Evolutionary conservation across 2,329 filamentous ascomycete species (phyloP), one percentile per base, ranked within the genome.

Genomic region (Alternaria ethzedia): DNA sequence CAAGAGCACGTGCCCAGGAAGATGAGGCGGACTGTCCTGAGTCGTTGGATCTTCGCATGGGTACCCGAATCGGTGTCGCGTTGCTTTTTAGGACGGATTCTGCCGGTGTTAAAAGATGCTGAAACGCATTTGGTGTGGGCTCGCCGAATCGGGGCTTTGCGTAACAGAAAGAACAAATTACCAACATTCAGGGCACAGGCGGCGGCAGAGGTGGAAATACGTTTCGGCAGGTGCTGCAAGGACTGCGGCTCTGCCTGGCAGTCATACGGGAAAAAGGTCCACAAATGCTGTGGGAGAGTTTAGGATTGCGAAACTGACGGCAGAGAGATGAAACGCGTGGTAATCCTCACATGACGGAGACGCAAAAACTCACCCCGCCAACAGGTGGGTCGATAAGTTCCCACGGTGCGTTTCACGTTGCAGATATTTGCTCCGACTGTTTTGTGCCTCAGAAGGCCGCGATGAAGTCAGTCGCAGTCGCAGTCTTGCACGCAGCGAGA

Each of bases 391-490:
- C 68, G 62, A 55, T 32, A 41, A 32, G 45, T 63, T 45, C 49
- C 45, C 57, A 63, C 59, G 56, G 57, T 62, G 61, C 50, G 67
- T 70, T 70, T 70, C 69, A 69, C 52, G 51, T 64, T 55, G 61
- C 59, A 60, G 59, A 62, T 58, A 45, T 61, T 57, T 66, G 63
- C 59, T 51, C 47, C 26, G 54, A 49, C 55, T 64, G 66, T 67
- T 65, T 63, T 63, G 63, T 66, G 62, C 60, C 63, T 64, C 57
- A 45, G 61, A 30, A 57, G 47, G 47, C 41, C 11, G 59, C 43
- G 41, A 58, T 63, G 30, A 44, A 59, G 50, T 30, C 43, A 49
- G 49, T 26, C 49, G 25, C 26, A 43, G 46, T 26, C 36, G 47
- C 25, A 20, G 49, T 41, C 36, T 41, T 41, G 36, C 36, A 43